These are phyloP conservation scores for Pleurotus eryngii DNA, from an alignment of 768 basidiomycete genomes.

Conservation along the genomic window DNA sequence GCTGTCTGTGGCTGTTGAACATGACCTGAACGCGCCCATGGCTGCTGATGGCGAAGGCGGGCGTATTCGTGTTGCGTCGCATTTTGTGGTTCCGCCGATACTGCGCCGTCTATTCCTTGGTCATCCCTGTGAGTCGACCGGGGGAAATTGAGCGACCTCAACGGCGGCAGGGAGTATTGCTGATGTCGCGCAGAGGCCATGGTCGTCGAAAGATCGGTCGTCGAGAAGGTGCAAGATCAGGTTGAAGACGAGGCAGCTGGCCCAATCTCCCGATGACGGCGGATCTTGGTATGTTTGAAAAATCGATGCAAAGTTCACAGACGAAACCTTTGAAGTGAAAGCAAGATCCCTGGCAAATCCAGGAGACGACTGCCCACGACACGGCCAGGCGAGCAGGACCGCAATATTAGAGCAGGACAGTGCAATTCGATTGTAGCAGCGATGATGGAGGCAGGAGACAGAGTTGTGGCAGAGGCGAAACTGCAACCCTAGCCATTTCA, in stretches of 20 bases:
- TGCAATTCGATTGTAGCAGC: constrained; percentile 4
- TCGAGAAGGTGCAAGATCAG: constrained; percentile 38
- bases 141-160: constrained; percentile 47
- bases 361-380: no score
- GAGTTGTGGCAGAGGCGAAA: constrained; percentile 1
- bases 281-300: constrained; percentile 39
- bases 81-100: not conserved
- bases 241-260: constrained; percentile 7
- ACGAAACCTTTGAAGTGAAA: not conserved
- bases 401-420: not conserved
- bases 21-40: constrained; percentile 28
- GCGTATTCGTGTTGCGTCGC: constrained; percentile 22
- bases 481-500: constrained; percentile 5
- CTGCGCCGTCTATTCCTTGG: not conserved
- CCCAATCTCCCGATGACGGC: constrained; percentile 64
- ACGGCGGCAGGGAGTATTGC: not conserved
- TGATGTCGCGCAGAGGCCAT: not conserved
- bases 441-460: constrained; percentile 9
- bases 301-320: not conserved
- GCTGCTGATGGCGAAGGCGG: constrained; percentile 28
- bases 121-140: not conserved
- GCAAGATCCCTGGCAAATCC: not conserved
- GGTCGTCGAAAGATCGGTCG: not conserved
- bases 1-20: constrained; percentile 18
- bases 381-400: no score